Conservation (phyloP, 2,329 filamentous ascomycete genomes). For the Aspergillus sp. region DNA sequence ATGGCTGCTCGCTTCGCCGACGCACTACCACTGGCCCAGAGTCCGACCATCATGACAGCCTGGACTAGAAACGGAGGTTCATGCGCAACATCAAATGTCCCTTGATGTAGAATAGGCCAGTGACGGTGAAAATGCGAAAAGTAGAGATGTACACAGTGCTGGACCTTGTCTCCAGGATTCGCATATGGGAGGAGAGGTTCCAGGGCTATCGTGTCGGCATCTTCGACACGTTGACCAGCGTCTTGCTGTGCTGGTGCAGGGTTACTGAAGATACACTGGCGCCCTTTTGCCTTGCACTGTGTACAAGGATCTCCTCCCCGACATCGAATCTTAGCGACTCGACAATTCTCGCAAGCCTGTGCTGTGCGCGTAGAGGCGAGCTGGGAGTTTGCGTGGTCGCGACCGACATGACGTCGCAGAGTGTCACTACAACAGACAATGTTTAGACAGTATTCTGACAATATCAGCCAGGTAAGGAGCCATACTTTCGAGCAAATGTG, state of each 20-base stretch:
- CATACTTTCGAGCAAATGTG: slow-evolving; percentile 16
- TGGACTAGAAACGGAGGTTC: slow-evolving; percentile 25
- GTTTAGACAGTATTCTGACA: fast-evolving
- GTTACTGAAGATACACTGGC: neutral
- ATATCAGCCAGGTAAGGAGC: neutral
- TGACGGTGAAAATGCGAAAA: slow-evolving; percentile 25
- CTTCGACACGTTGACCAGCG: neutral
- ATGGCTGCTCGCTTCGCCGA: slow-evolving; percentile 15
- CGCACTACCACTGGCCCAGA: slow-evolving; percentile 21
- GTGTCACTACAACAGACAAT: slow-evolving; percentile 11
- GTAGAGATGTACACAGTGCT: slow-evolving; percentile 19
- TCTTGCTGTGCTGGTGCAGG: neutral
- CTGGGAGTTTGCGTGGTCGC: slow-evolving; percentile 13
- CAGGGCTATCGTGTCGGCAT: neutral
- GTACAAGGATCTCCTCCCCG: slow-evolving; percentile 8
- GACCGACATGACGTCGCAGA: slow-evolving; percentile 19
- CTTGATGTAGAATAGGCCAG: slow-evolving; percentile 26
- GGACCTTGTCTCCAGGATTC: neutral
- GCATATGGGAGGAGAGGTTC: neutral
- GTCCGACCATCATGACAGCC: slow-evolving; percentile 23
- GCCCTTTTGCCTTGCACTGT: neutral
- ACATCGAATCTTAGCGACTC: slow-evolving; percentile 13
- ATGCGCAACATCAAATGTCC: slow-evolving; percentile 16
- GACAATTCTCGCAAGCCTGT: slow-evolving; percentile 17
- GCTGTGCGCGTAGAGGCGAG: slow-evolving; percentile 8